These are phyloP conservation scores for Solanum paucissectum DNA, from an alignment of 257 asterid species.

Conservation along the genomic window DNA sequence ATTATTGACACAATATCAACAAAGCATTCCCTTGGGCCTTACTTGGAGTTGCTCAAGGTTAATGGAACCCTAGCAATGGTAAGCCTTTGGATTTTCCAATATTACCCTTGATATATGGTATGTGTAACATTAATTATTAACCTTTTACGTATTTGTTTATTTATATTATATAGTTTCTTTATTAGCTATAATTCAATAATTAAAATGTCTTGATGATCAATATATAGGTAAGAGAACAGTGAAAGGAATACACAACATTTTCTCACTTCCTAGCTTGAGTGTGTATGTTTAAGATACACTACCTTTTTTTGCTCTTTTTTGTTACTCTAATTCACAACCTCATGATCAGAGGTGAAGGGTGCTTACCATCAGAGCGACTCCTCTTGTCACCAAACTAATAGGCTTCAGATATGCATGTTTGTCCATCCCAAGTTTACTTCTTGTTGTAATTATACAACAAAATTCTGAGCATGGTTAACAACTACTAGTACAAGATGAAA, in stretches of 20 bases:
- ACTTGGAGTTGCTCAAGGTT: constrained; percentile 55
- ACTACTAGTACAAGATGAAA: neutral
- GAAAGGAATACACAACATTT: constrained; percentile 29
- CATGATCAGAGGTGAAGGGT: no score
- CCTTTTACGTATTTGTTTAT: neutral
- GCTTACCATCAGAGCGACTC: neutral
- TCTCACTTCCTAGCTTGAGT: no score
- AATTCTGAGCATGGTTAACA: neutral
- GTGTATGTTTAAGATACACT: no score
- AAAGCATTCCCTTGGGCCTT: constrained; percentile 56
- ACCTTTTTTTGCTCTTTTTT: no score
- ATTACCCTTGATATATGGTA: constrained; percentile 60
- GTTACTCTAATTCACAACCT: no score
- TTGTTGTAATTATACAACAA: neutral
- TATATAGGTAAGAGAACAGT: constrained; percentile 55
- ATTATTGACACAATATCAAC: constrained; percentile 64
- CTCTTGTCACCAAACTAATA: neutral
- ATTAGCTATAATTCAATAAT: neutral
- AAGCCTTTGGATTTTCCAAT: constrained; percentile 69
- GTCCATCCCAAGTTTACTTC: no score
- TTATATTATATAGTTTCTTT: neutral
- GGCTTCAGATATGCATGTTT: neutral
- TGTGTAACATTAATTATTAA: neutral
- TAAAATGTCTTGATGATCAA: neutral
- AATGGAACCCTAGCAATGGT: constrained; percentile 57